Evolutionary conservation across 805 yeast species (phyloP).

Genomic region (Yarrowia hollandica): DNA sequence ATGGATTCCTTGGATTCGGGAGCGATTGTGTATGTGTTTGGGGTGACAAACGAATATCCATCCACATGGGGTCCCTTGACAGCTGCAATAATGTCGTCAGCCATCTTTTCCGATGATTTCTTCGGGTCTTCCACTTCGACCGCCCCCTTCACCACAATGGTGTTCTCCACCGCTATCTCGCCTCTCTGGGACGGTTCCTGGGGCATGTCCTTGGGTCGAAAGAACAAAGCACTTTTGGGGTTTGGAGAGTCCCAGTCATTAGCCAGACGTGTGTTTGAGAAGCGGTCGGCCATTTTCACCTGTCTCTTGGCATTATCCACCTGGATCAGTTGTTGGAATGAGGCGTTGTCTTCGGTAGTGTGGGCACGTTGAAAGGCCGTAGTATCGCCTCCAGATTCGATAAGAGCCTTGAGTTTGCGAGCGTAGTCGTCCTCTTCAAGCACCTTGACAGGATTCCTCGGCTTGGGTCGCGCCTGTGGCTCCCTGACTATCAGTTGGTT

Average conservation of each 20-base stretch:
- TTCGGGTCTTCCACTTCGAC: conserved; percentile 1
- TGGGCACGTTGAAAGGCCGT: conserved; percentile 35
- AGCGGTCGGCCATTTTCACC: background rate
- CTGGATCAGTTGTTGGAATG: conserved; percentile 37
- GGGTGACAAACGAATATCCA: conserved; percentile 31
- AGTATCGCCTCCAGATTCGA: conserved; percentile 30
- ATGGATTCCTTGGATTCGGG: conserved; percentile 29
- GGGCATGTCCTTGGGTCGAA: background rate
- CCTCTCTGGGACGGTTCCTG: conserved; percentile 15
- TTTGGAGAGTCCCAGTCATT: conserved; percentile 10
- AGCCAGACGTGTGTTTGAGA: background rate
- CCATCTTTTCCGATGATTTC: background rate
- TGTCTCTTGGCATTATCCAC: conserved; percentile 31
- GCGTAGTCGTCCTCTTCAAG: conserved; percentile 40
- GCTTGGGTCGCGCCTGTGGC: background rate
- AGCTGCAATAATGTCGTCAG: conserved; percentile 11
- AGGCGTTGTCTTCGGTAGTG: conserved; percentile 40
- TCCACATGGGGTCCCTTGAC: conserved; percentile 30
- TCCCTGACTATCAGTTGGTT: conserved; percentile 27
- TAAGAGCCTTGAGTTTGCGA: conserved; percentile 34
- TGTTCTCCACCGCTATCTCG: conserved; percentile 9
- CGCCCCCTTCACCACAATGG: conserved; percentile 12
- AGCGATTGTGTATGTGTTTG: conserved; percentile 31
- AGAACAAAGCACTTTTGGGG: conserved; percentile 13
- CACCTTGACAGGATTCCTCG: conserved; percentile 27